Conservation (phyloP, 441 rosid genomes). For the Mallotus japonicus region DNA sequence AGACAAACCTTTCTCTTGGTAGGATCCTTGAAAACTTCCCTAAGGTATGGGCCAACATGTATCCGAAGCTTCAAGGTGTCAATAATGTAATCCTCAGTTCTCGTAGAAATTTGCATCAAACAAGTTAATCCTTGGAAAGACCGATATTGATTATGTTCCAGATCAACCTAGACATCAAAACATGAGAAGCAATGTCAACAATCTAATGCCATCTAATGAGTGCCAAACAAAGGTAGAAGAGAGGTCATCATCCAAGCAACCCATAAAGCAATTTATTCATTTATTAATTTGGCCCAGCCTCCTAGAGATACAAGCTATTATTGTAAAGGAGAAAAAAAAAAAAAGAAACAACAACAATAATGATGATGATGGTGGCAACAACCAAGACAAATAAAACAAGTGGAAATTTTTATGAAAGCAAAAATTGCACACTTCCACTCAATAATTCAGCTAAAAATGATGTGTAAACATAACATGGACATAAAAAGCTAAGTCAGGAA, state of each 20-base stretch:
- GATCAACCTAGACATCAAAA: constrained; percentile 63
- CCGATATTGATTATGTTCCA: constrained; percentile 96
- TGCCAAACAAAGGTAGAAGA: background rate
- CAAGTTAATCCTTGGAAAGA: constrained; percentile 97
- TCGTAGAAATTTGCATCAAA: constrained; percentile 92
- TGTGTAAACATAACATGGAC: background rate
- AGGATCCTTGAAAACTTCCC: constrained; percentile 90
- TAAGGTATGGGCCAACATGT: constrained; percentile 79
- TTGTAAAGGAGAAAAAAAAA: background rate
- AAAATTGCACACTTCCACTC: background rate
- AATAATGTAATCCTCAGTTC: constrained; percentile 82
- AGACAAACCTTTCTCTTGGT: constrained; percentile 72
- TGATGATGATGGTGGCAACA: background rate
- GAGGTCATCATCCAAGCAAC: background rate
- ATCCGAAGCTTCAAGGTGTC: constrained; percentile 82
- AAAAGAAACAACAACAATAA: background rate
- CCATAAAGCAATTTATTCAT: background rate
- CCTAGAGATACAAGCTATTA: constrained; percentile 6
- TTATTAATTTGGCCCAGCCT: background rate
- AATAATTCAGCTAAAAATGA: too few relatives aligned
- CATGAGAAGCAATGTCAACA: constrained; percentile 1
- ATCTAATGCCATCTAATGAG: background rate
- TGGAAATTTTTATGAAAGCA: background rate
- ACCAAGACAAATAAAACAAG: background rate
- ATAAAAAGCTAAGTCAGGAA: background rate